These are phyloP conservation scores for Tuber brumale DNA, from an alignment of 495 filamentous ascomycete genomes.

Conservation along the genomic window DNA sequence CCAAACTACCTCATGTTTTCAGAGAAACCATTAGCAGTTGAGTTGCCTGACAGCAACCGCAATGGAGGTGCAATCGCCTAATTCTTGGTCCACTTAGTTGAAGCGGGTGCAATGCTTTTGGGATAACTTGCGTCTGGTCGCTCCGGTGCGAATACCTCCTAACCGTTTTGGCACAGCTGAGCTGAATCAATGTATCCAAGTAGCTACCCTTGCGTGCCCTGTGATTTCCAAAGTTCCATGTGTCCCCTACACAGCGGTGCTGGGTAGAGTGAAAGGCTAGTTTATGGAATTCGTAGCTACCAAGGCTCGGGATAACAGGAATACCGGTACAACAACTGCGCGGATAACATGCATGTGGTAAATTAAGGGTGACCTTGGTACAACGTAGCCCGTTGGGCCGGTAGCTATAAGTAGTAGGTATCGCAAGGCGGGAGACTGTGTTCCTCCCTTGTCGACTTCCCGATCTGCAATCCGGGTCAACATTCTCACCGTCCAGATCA, in stretches of 20 bases:
- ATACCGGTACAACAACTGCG: too few relatives aligned
- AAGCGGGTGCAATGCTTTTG: background rate
- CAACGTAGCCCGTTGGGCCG: too few relatives aligned
- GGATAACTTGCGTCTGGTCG: background rate
- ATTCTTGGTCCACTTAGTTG: background rate
- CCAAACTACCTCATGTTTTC: background rate
- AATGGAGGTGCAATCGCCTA: background rate
- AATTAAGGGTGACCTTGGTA: too few relatives aligned
- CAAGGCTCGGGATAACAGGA: background rate
- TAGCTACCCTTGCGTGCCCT: background rate
- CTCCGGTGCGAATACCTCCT: background rate
- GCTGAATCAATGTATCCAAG: background rate
- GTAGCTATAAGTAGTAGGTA: too few relatives aligned
- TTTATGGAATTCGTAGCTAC: background rate
- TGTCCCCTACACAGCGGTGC: background rate
- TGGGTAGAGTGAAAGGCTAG: background rate
- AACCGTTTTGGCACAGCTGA: background rate
- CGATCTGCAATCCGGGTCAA: too few relatives aligned
- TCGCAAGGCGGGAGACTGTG: too few relatives aligned
- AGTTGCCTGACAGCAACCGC: background rate
- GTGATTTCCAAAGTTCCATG: background rate
- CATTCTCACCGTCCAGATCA: too few relatives aligned
- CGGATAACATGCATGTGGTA: too few relatives aligned
- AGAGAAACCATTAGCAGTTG: background rate
- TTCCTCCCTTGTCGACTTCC: too few relatives aligned